phyloP scores from a whole-genome alignment of 768 basidiomycete genomes.

The Amanita polypyramis region DNA sequence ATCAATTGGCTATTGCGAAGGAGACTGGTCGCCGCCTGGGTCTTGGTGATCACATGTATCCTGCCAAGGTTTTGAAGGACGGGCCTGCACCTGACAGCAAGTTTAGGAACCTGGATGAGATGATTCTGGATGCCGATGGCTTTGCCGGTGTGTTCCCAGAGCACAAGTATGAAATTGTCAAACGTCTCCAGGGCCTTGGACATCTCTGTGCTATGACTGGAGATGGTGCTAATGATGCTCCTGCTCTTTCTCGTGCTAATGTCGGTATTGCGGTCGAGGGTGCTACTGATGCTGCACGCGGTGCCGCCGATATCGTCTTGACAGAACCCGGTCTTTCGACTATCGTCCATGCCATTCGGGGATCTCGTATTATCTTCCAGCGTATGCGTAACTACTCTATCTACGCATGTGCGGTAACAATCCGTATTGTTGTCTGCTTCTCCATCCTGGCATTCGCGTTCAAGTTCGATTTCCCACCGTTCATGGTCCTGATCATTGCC shows the following conservation, averaged over 20 bases:
- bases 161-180: conserved; percentile 99
- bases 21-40: conserved; percentile 98
- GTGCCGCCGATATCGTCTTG: conserved; percentile 96
- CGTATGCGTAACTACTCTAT: conserved; percentile 99
- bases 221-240: conserved; percentile 98
- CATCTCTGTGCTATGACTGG: conserved; percentile 99
- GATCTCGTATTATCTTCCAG: conserved; percentile 98
- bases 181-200: conserved; percentile 92
- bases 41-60: conserved; percentile 98
- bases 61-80: conserved; percentile 97
- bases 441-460: conserved; percentile 91
- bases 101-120: conserved; percentile 82
- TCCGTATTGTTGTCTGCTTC: conserved; percentile 98
- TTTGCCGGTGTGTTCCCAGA: conserved; percentile 99
- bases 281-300: conserved; percentile 97
- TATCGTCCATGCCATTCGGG: conserved; percentile 97
- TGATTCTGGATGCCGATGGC: conserved; percentile 99
- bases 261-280: conserved; percentile 99
- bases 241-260: conserved; percentile 95
- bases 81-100: conserved; percentile 83
- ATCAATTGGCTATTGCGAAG: conserved; percentile 99
- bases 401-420: conserved; percentile 91
- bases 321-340: conserved; percentile 98
- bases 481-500: conserved; percentile 98
- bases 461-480: conserved; percentile 98